phyloP scores from a whole-genome alignment of 305 asterid genomes.

The Rubia balearica region DNA sequence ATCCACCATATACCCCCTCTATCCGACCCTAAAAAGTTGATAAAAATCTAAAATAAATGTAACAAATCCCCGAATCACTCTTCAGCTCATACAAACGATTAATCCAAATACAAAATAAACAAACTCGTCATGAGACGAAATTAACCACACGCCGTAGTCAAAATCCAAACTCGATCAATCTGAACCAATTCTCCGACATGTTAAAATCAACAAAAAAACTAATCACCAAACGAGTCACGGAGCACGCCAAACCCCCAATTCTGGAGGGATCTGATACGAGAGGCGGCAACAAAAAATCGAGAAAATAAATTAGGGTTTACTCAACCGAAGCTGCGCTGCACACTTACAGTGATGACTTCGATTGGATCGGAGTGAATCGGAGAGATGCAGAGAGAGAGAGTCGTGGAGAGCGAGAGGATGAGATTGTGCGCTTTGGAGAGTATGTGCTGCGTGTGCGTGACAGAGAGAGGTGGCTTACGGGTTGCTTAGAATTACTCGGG shows the following conservation, averaged over 20 bases:
- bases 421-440: constrained; percentile 28
- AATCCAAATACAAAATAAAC: not conserved
- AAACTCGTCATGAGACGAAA: not conserved
- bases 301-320: constrained; percentile 9
- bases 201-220: not conserved
- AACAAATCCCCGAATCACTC: not conserved
- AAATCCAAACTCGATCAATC: constrained; percentile 5
- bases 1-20: not conserved
- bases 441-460: constrained; percentile 9
- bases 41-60: not conserved
- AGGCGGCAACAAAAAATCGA: not conserved
- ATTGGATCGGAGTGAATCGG: constrained; percentile 23
- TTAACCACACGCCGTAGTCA: constrained; percentile 8
- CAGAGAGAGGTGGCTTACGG: constrained; percentile 19
- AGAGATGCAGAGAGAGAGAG: constrained; percentile 10
- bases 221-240: not conserved
- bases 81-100: constrained; percentile 1
- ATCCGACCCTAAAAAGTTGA: not conserved
- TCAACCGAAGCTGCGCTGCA: not conserved
- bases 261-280: constrained; percentile 18
- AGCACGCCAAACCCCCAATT: not conserved
- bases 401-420: constrained; percentile 27
- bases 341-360: constrained; percentile 27
- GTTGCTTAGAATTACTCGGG: not conserved
- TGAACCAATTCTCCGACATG: not conserved